Percentiles rank a stretch among this genome's conserved stretches.
phyloP scores from a whole-genome alignment of 140 eudicot genomes.

The Stevia rebaudiana region DNA sequence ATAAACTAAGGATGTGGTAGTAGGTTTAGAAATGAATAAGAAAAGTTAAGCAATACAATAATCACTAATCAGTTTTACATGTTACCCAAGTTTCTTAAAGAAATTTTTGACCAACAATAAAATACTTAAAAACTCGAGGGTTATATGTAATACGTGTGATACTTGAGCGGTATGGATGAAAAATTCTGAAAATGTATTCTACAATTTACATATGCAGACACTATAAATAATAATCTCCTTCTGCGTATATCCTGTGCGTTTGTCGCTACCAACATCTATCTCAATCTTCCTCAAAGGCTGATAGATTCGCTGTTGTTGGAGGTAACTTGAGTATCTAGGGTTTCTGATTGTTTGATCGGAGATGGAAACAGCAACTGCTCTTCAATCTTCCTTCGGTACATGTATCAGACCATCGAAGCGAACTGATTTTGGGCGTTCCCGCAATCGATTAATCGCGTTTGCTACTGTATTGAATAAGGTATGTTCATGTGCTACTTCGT shows the following conservation, averaged over 20 bases:
- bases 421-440: slow-evolving; percentile 12
- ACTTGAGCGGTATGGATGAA: neutral
- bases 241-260: neutral
- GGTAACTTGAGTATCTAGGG: slow-evolving; percentile 10
- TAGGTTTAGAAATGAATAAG: no score
- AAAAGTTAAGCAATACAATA: no score
- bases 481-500: neutral
- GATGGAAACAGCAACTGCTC: slow-evolving; percentile 49
- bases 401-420: slow-evolving; percentile 23
- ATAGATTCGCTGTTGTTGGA: neutral
- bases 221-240: slow-evolving; percentile 12
- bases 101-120: no score
- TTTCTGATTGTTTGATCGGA: slow-evolving; percentile 12
- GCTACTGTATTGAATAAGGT: slow-evolving; percentile 30
- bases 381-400: slow-evolving; percentile 35
- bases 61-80: no score
- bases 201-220: neutral
- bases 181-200: neutral
- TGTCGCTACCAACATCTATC: slow-evolving; percentile 21
- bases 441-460: slow-evolving; percentile 22
- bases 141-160: neutral
- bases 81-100: no score
- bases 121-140: neutral
- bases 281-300: neutral
- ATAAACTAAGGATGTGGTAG: no score